Evolutionary conservation across 2,329 filamentous ascomycete genomes (phyloP).

Genomic region (Cladosporium phlei): DNA sequence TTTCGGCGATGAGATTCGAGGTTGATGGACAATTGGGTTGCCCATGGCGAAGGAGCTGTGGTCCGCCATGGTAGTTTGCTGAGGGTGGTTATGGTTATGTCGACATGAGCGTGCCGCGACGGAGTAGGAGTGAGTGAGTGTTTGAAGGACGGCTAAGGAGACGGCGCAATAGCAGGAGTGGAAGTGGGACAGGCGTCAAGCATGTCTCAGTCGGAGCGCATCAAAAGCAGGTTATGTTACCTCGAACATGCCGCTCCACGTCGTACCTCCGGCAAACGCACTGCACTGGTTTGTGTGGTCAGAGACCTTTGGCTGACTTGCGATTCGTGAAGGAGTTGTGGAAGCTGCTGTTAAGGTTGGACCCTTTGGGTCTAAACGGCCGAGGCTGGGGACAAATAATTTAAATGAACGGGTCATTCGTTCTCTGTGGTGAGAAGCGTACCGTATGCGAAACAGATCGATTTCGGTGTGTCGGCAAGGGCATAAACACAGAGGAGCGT

Average conservation of each 20-base stretch:
- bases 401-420: no score
- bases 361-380: no score
- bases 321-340: no score
- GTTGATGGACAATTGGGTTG: constrained; percentile 28
- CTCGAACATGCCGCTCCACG: constrained; percentile 11
- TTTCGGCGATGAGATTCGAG: constrained; percentile 21
- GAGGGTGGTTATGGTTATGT: neutral
- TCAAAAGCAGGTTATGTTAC: neutral
- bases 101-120: neutral
- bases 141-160: neutral
- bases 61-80: neutral
- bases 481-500: no score
- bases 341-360: no score
- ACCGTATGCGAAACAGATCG: no score
- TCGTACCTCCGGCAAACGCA: neutral
- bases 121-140: neutral
- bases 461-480: no score
- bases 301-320: no score
- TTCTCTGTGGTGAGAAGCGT: no score
- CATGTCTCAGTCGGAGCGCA: constrained; percentile 3
- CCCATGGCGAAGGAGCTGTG: constrained; percentile 19
- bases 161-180: neutral
- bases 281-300: no score
- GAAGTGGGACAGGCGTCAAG: neutral
- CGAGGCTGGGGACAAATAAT: no score